Base-by-base conservation (phyloP, 306 rosid genomes). In the Malus asiatica region DNA sequence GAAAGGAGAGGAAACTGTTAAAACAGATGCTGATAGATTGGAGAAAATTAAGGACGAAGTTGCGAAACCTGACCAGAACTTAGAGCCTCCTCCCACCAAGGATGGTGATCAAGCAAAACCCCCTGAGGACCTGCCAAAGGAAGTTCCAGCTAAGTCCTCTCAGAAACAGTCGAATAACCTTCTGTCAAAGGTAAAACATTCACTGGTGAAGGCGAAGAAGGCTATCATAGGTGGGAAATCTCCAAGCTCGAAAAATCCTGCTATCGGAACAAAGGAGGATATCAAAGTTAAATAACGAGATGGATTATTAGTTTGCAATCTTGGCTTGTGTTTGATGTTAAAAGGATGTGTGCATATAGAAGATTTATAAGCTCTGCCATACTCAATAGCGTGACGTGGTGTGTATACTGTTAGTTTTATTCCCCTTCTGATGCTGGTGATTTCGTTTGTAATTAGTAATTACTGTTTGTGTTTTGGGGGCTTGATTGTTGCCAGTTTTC, bases 171-270 rank as follows among this genome's bases (percentile, higher is more conserved):
- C 97, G 51, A 90, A 80, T 71, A 92, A 78, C 84, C 72, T 90
- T 20, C 75, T 90, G 60, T 87, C 97, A 48, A 92, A 92, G 90
- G 93, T 92, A 53, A 92, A 92, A 61, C 90, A 88, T 57, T 90
- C 97, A 46, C 89, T 92, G 2, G 97, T 84, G 63, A 92, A 92
- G 75, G 97, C 97, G 70, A 92, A 87, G 86, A 90, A 90, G 82
- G 97, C 93, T 68, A 86, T 92, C 66, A 92, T 83, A 3, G 93
- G 93, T 8, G 93, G 96, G 18, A 92, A 88, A 84, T 92, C 97
- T 38, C 91, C 96, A 46, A 85, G 84, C 82, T 90, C 93, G 58
- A 88, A 87, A 76, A 90, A 83, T 25, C 80, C 83, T 40, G 68
- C 89, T 11, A 78, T 91, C 4, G 90, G 87, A 33, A 63, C 86